These are phyloP conservation scores for Ascochyta viciae-villosae DNA, from an alignment of 2,329 filamentous ascomycete species.

Conservation along the genomic window DNA sequence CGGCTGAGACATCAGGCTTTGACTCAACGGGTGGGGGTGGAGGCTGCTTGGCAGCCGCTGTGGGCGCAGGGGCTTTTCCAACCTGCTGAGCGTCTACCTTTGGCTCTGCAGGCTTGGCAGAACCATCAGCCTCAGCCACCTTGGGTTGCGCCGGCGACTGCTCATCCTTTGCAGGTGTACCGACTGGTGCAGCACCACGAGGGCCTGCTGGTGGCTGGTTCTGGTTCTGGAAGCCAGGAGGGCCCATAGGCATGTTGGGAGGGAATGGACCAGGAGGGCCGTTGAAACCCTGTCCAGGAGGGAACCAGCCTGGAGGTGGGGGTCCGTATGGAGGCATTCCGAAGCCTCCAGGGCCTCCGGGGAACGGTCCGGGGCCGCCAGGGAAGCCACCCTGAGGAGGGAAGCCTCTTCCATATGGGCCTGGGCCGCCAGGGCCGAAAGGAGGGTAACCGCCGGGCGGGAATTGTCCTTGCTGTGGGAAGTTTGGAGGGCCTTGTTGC, in stretches of 20 bases:
- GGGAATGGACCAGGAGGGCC: conserved; percentile 70
- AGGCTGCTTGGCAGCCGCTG: conserved; percentile 55
- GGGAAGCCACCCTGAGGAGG: conserved; percentile 57
- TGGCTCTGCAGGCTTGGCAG: conserved; percentile 60
- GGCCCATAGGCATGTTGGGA: conserved; percentile 66
- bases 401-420: conserved; percentile 53
- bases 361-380: conserved; percentile 54
- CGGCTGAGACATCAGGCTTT: conserved; percentile 68
- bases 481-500: conserved; percentile 49
- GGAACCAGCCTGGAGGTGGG: conserved; percentile 74
- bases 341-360: conserved; percentile 62
- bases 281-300: conserved; percentile 77
- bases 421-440: conserved; percentile 49
- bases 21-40: conserved; percentile 72
- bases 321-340: conserved; percentile 77
- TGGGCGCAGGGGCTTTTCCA: conserved; percentile 43
- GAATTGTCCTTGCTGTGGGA: conserved; percentile 52
- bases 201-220: conserved; percentile 50
- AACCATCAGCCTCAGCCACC: conserved; percentile 55
- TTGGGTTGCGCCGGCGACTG: conserved; percentile 40
- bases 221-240: conserved; percentile 56
- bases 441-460: conserved; percentile 52
- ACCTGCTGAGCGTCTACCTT: conserved; percentile 58
- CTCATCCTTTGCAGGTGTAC: conserved; percentile 38
- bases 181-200: conserved; percentile 42